Conservation (phyloP, 176 grass and related monocot species). For the Puccinellia tenuiflora region DNA sequence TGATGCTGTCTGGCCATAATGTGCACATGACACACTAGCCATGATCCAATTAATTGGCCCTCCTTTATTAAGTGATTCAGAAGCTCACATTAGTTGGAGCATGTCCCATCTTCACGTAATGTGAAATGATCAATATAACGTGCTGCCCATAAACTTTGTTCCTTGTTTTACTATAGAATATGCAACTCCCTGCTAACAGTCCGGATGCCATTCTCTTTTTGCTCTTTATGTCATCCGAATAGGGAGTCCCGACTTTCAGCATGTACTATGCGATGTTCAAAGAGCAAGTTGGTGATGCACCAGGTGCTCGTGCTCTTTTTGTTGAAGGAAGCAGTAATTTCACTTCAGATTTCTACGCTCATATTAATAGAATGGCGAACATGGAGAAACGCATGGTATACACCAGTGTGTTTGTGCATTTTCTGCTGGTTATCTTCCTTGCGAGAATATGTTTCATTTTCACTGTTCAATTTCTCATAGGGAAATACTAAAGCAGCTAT, state of each 20-base stretch:
- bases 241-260: constrained; percentile 74
- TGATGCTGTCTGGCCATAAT: not conserved
- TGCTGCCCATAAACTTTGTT: not conserved
- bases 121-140: not conserved
- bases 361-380: constrained; percentile 85
- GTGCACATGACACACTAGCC: not conserved
- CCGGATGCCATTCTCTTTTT: not conserved
- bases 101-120: not conserved
- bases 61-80: not conserved
- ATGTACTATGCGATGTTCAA: constrained; percentile 85
- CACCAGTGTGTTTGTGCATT: constrained; percentile 8
- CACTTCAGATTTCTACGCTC: constrained; percentile 40
- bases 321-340: constrained; percentile 35
- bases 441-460: not conserved
- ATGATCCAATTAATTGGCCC: not conserved
- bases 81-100: constrained; percentile 6
- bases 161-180: constrained; percentile 14
- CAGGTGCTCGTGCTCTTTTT: constrained; percentile 62
- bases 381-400: constrained; percentile 89
- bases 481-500: constrained; percentile 70
- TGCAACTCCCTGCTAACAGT: not conserved
- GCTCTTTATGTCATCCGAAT: constrained; percentile 24
- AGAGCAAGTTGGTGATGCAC: constrained; percentile 80
- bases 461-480: constrained; percentile 44
- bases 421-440: constrained; percentile 8